These are phyloP conservation scores for Aureobasidium sp. DNA, from an alignment of 2,329 filamentous ascomycete species.

Conservation along the genomic window DNA sequence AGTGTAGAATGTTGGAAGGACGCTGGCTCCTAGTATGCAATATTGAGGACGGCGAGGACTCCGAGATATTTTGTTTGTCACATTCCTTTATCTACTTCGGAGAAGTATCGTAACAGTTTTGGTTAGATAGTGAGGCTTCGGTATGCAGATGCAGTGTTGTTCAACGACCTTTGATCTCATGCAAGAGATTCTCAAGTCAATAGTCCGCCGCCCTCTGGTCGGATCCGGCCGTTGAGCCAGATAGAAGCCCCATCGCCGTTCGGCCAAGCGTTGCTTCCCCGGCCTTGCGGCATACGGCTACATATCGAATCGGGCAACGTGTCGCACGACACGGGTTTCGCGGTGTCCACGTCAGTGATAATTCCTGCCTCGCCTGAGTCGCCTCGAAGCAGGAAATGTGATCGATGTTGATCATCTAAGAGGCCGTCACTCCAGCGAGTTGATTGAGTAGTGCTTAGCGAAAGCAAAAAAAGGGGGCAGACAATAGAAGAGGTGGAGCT, in stretches of 20 bases:
- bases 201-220: background rate
- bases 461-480: background rate
- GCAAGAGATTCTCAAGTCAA: background rate
- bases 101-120: background rate
- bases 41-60: background rate
- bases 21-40: background rate
- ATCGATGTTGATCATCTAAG: background rate
- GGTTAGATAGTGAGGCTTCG: background rate
- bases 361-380: background rate
- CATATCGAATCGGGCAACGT: conserved; percentile 1
- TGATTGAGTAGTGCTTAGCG: background rate
- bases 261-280: conserved; percentile 6
- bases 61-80: background rate
- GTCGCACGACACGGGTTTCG: conserved; percentile 1
- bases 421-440: background rate
- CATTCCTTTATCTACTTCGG: background rate
- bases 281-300: conserved; percentile 2
- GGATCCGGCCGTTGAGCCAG: conserved; percentile 3
- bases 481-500: background rate
- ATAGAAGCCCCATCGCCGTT: background rate
- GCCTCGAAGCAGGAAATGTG: background rate
- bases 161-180: background rate
- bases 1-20: background rate
- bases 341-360: background rate
- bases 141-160: background rate